Evolutionary conservation across 2,329 filamentous ascomycete genomes (phyloP), one percentile per base, ranked within the genome.

Genomic region (Penicillium vulpinum): DNA sequence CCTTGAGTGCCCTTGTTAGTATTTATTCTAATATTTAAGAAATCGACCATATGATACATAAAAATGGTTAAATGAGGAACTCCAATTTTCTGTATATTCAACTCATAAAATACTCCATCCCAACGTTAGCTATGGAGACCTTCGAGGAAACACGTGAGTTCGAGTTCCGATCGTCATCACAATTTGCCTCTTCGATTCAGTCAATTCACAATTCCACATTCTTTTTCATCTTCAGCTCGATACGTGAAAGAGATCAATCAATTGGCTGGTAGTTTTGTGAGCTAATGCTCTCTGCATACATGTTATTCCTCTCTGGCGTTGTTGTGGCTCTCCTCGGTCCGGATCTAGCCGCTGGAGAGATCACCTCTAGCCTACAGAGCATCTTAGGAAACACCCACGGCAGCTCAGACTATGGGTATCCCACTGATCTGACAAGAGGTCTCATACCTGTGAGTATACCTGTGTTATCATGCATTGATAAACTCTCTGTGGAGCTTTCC

Each of bases 341-440:
- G 55, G 51, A 53, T 18, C 59, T 61, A n/a, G 70, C 62, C 28
- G 47, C 58, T 16, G 70, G 58, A 36, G 58, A 54, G 8, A 59
- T 81, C 24, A 78, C 79, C 13, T 71, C 76, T 16, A 74, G 77
- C 39, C 72, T 87, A 44, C 82, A 86, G 64, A 80, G 80, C 56
- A 82, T 87, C 50, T 69, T 87, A 50, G 74, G 77, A 53, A 80
- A 84, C 62, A 84, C 82, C 6, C 78, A 83, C 63, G 70, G 75
- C 22, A 79, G 77, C 45, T 72, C 78, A 10, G 74, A 81, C 21
- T 86, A 86, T 70, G 77, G 70, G 18, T 87, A 87, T 70, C 85
- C 85, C 0, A 87, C 85, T 0, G 82, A 85, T 64, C 75, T 87
- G 21, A 87, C 85, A 1, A 78, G 84, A 58, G 83, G 79, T 1